Base-by-base conservation (phyloP, 257 asterid genomes). In the Scutellaria galericulata region DNA sequence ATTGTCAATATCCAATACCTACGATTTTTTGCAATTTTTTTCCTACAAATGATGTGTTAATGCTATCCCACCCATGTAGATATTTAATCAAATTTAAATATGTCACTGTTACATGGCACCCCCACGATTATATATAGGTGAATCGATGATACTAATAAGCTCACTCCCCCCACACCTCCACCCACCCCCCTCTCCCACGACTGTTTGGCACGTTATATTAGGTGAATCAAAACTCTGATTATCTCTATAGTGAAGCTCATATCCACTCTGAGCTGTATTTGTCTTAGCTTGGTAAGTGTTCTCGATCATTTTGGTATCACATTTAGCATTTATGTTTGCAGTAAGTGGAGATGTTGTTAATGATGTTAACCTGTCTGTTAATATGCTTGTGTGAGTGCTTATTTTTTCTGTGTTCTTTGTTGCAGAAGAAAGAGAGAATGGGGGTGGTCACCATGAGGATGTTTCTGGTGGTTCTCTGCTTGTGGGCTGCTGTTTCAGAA, bases 401-500 rank as follows among this genome's bases (percentile, higher is more conserved):
- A 55, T 9, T 24, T 62, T 44, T 44, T 41, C 27, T 14, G 22
- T 51, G 31, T 18, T 56, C 9, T 63, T 7, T 46, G 35, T 5
- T 55, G 12, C 59, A 68, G 79, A 42, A 68, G 64, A 48, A 52
- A 52, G 79, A 73, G 71, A 65, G 70, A 45, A 72, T 78, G 83
- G 78, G 64, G 75, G 66, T 71, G 81, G 73, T 27, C 41, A 63
- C 20, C 52, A 74, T 53, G 71, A 71, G 78, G 81, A 72, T 68
- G 72, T 74, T 77, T 22, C 56, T 89, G 55, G 72, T 71, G 68
- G 35, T 83, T 40, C 53, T 79, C 1, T 86, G 86, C 54, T 72
- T 86, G n/a, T 77, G 53, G 52, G 75, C 84, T 55, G 82, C 66
- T 35, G 69, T 70, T 20, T 4, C 81, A 20, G 83, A 83, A 70